A percentile compares a stretch with the other conserved stretches of the same genome.
phyloP scores from a whole-genome alignment of 2,329 filamentous ascomycete genomes.

The Amauroascus niger region DNA sequence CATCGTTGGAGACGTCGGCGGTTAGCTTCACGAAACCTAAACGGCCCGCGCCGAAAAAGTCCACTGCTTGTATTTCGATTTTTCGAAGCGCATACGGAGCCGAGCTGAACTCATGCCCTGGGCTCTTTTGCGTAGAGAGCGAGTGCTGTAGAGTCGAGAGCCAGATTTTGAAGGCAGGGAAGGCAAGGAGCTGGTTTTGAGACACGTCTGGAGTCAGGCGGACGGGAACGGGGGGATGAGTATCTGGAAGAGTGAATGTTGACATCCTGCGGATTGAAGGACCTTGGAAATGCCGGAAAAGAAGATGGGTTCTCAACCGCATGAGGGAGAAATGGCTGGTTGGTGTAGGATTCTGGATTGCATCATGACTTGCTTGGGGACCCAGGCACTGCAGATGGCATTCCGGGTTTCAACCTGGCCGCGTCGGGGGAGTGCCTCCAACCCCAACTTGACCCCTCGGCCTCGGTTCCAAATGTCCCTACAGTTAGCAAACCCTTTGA shows the following conservation, averaged over 20 bases:
- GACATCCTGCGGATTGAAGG: conserved; percentile 27
- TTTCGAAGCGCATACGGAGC: conserved; percentile 43
- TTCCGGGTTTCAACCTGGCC: not conserved
- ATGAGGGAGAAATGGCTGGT: not conserved
- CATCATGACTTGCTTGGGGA: not conserved
- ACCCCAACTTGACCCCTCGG: too few relatives aligned
- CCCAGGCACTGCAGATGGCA: not conserved
- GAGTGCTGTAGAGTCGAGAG: conserved; percentile 42
- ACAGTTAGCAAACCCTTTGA: too few relatives aligned
- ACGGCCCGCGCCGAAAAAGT: conserved; percentile 41
- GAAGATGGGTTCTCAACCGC: not conserved
- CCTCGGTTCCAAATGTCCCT: too few relatives aligned
- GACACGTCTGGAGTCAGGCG: conserved; percentile 37
- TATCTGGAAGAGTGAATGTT: conserved; percentile 34
- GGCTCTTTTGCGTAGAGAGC: conserved; percentile 38
- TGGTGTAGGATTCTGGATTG: not conserved
- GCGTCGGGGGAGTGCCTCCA: too few relatives aligned
- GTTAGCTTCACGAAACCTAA: conserved; percentile 51
- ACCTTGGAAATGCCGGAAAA: not conserved
- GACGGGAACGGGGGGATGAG: conserved; percentile 31
- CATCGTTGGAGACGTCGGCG: conserved; percentile 44
- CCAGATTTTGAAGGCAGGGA: conserved; percentile 49
- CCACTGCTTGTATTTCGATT: conserved; percentile 47
- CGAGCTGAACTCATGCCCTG: conserved; percentile 43
- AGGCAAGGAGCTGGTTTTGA: conserved; percentile 39